phyloP scores from a whole-genome alignment of 208 protist genomes.

The Balamuthia mandrillaris region DNA sequence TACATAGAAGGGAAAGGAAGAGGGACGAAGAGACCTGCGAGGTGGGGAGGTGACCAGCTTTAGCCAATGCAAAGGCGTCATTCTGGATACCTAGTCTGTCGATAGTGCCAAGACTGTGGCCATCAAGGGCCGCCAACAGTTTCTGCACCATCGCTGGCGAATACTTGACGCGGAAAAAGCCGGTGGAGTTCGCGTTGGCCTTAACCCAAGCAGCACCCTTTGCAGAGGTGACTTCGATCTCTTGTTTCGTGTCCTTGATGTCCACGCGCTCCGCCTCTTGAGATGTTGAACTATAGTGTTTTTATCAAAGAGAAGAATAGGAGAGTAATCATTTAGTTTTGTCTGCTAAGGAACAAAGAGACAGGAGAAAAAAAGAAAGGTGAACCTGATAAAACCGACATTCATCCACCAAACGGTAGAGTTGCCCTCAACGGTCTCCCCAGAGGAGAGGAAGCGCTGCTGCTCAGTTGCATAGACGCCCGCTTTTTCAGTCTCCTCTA shows the following conservation, averaged over 20 bases:
- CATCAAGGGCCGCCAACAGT: neutral
- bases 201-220: neutral
- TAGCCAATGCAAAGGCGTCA: neutral
- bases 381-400: neutral
- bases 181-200: neutral
- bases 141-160: neutral
- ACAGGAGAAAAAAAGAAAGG: no score
- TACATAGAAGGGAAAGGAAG: no score
- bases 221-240: neutral
- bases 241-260: neutral
- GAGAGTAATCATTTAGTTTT: neutral
- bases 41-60: neutral
- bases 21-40: no score
- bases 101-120: neutral
- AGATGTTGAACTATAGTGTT: neutral
- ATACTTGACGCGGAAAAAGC: conserved; percentile 13
- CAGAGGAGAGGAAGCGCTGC: neutral
- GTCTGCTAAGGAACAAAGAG: no score
- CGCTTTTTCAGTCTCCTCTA: neutral
- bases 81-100: conserved; percentile 25
- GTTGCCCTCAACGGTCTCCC: conserved; percentile 7
- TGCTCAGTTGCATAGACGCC: neutral
- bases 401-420: neutral
- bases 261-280: neutral
- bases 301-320: neutral